Percentiles rank a stretch among this genome's conserved stretches.
Evolutionary conservation across 2,329 filamentous ascomycete species (phyloP).

Genomic region (Fusarium sp.): DNA sequence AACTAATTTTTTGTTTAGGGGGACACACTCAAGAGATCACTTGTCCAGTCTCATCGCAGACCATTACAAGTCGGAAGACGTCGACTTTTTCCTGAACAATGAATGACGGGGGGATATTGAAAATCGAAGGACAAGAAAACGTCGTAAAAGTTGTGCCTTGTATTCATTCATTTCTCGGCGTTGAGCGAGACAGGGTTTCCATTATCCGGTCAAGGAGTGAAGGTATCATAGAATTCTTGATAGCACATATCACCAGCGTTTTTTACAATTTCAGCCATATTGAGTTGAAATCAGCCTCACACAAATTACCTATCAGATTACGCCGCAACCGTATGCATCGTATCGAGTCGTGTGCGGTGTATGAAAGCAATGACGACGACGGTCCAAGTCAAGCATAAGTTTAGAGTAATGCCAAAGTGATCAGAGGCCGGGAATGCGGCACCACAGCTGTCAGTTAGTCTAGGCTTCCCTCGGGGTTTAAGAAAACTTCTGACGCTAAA

Average conservation of each 20-base stretch:
- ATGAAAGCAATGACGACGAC: conserved; percentile 6
- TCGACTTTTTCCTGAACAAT: conserved; percentile 64
- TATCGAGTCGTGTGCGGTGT: background rate
- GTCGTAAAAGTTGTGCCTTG: conserved; percentile 25
- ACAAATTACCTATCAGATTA: background rate
- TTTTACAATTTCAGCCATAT: background rate
- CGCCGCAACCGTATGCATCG: background rate
- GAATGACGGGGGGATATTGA: conserved; percentile 32
- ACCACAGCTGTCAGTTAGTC: conserved; percentile 1
- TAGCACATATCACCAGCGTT: conserved; percentile 16
- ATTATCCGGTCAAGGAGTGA: conserved; percentile 19
- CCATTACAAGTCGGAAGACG: conserved; percentile 79
- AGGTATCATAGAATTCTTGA: conserved; percentile 24
- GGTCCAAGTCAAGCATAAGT: conserved; percentile 12
- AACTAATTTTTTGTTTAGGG: conserved; percentile 52
- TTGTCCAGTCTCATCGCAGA: conserved; percentile 78
- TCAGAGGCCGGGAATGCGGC: conserved; percentile 7
- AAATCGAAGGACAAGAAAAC: conserved; percentile 20
- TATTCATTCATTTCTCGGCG: conserved; percentile 21
- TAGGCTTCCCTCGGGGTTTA: too few relatives aligned
- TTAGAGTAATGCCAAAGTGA: background rate
- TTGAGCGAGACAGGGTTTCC: conserved; percentile 26
- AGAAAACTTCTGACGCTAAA: too few relatives aligned
- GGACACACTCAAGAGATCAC: conserved; percentile 75
- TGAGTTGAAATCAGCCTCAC: conserved; percentile 2